Evolutionary conservation across 2,329 filamentous ascomycete species (phyloP).

Genomic region (Colletotrichum eremochloae): DNA sequence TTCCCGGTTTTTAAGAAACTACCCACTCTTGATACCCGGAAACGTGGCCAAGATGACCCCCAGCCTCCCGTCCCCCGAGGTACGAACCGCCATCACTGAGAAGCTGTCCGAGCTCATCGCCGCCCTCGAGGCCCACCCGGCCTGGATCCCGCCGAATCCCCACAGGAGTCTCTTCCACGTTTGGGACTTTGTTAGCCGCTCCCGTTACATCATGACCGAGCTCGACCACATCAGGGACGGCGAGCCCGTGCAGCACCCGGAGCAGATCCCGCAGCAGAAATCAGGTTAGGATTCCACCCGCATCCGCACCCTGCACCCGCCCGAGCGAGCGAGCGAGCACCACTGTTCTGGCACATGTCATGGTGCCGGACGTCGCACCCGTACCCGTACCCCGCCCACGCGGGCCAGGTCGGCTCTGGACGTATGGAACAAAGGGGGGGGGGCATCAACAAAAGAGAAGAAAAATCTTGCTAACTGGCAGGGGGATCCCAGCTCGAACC

Average conservation of each 20-base stretch:
- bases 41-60: conserved; percentile 29
- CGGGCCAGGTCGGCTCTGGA: conserved; percentile 6
- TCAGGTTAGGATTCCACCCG: conserved; percentile 44
- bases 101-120: conserved; percentile 47
- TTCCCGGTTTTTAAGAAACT: background rate
- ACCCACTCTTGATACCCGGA: background rate
- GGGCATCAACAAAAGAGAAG: background rate
- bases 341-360: background rate
- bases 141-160: conserved; percentile 47
- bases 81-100: conserved; percentile 46
- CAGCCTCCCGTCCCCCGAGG: conserved; percentile 45
- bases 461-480: conserved; percentile 13
- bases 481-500: conserved; percentile 28
- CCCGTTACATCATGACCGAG: conserved; percentile 58
- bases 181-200: conserved; percentile 58
- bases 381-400: background rate
- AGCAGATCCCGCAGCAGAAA: conserved; percentile 51
- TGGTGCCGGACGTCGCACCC: background rate
- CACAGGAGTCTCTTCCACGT: conserved; percentile 53
- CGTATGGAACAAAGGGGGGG: background rate
- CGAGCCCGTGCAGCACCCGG: conserved; percentile 50
- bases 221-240: conserved; percentile 55
- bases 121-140: conserved; percentile 49
- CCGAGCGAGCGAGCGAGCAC: background rate
- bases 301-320: background rate